A percentile compares a stretch with the other conserved stretches of the same genome.
Conservation (phyloP, 257 asterid species). For the Solanum peruvianum region DNA sequence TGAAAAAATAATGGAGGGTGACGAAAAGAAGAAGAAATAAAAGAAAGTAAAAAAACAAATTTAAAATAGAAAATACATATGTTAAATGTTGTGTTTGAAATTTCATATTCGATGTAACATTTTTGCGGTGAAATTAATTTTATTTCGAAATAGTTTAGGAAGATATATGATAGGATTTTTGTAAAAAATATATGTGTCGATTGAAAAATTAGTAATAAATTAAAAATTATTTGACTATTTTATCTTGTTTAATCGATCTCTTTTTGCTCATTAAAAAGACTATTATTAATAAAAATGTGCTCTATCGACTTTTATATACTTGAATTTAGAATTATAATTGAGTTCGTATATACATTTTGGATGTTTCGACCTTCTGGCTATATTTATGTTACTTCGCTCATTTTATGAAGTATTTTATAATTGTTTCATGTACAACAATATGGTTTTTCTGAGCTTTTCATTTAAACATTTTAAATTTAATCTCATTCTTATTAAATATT, state of each 20-base stretch:
- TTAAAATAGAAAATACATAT: too few relatives aligned
- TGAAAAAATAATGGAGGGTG: not conserved
- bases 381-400: not conserved
- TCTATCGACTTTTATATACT: not conserved
- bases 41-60: not conserved
- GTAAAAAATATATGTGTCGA: too few relatives aligned
- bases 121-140: too few relatives aligned
- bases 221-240: too few relatives aligned
- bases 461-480: not conserved
- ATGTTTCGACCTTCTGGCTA: not conserved
- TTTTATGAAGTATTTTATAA: not conserved
- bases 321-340: not conserved
- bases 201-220: too few relatives aligned
- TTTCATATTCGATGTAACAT: too few relatives aligned
- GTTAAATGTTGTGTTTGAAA: too few relatives aligned
- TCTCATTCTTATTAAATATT: not conserved
- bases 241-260: not conserved
- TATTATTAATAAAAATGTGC: not conserved
- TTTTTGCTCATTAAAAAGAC: not conserved
- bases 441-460: not conserved
- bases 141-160: too few relatives aligned
- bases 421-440: not conserved
- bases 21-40: not conserved
- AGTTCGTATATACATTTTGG: not conserved
- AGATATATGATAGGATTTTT: accelerated